phyloP scores from a whole-genome alignment of 768 basidiomycete species.

The Erythrobasidium yunnanense region DNA sequence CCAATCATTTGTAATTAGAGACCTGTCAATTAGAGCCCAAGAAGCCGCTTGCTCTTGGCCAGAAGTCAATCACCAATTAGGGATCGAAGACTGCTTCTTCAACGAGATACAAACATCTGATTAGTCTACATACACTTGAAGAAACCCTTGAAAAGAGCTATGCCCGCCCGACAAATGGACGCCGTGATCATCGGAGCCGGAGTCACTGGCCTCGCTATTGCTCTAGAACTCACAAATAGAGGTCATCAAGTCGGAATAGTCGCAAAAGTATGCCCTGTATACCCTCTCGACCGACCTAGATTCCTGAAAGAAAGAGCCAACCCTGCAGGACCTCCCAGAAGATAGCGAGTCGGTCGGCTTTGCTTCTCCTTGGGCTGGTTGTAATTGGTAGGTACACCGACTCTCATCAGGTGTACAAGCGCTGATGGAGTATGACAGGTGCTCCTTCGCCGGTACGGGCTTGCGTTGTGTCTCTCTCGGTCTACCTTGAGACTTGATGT shows the following conservation, averaged over 20 bases:
- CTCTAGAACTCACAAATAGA: background rate
- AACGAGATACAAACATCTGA: no score
- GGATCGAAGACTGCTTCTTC: no score
- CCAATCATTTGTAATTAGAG: no score
- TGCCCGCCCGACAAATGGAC: background rate
- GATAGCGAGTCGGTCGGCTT: background rate
- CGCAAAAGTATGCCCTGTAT: constrained; percentile 13
- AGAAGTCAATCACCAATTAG: no score
- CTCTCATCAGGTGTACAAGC: no score
- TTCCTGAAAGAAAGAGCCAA: background rate
- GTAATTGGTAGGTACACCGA: background rate
- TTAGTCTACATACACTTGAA: background rate
- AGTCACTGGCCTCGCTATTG: constrained; percentile 10
- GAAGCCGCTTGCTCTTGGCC: no score
- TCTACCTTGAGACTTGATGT: no score
- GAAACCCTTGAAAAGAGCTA: background rate
- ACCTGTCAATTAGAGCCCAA: no score
- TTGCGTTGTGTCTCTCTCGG: no score
- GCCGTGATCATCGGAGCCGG: constrained; percentile 24
- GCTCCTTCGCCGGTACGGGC: constrained; percentile 25
- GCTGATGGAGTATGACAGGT: background rate
- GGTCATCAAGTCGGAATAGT: constrained; percentile 26
- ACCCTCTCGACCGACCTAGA: background rate
- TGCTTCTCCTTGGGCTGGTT: constrained; percentile 27
- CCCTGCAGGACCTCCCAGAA: constrained; percentile 8